Percentiles rank a stretch among this genome's conserved stretches.
phyloP scores from a whole-genome alignment of 2,329 filamentous ascomycete species.

The Ascocoryne sarcoides region DNA sequence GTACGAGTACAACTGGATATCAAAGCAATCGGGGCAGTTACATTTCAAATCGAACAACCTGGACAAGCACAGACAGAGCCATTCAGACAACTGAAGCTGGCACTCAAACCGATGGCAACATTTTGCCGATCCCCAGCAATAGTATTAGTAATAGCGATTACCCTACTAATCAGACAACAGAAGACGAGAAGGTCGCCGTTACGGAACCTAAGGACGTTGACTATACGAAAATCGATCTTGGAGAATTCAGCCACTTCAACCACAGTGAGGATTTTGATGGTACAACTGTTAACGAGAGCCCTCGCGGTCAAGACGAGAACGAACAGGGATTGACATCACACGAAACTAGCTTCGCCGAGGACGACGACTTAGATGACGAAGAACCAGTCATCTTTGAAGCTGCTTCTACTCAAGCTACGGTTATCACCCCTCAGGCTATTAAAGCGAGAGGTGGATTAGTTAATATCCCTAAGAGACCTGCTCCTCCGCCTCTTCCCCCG shows the following conservation, averaged over 20 bases:
- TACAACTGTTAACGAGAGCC: conserved; percentile 28
- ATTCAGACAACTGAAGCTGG: conserved; percentile 59
- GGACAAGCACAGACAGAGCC: conserved; percentile 47
- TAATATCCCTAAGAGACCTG: conserved; percentile 70
- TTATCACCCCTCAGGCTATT: conserved; percentile 41
- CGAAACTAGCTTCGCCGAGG: conserved; percentile 39
- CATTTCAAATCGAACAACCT: conserved; percentile 55
- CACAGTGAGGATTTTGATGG: conserved; percentile 24
- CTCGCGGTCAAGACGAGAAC: conserved; percentile 17
- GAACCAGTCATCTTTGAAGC: conserved; percentile 64
- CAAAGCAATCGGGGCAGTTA: conserved; percentile 65
- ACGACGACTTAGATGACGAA: conserved; percentile 42
- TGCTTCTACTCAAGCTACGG: conserved; percentile 46
- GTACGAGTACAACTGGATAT: conserved; percentile 54
- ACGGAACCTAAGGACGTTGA: conserved; percentile 45
- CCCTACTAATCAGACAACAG: conserved; percentile 25
- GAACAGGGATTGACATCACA: conserved; percentile 23
- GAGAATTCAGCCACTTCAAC: conserved; percentile 29
- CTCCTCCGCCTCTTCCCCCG: conserved; percentile 63
- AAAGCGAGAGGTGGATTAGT: conserved; percentile 60
- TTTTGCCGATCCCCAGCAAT: conserved; percentile 45
- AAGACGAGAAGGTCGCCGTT: conserved; percentile 31
- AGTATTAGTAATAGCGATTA: conserved; percentile 40
- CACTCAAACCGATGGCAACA: conserved; percentile 52
- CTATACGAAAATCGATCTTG: conserved; percentile 50